Evolutionary conservation across 129 eudicot genomes (phyloP).

Genomic region (Chrysanthemum makinoi): DNA sequence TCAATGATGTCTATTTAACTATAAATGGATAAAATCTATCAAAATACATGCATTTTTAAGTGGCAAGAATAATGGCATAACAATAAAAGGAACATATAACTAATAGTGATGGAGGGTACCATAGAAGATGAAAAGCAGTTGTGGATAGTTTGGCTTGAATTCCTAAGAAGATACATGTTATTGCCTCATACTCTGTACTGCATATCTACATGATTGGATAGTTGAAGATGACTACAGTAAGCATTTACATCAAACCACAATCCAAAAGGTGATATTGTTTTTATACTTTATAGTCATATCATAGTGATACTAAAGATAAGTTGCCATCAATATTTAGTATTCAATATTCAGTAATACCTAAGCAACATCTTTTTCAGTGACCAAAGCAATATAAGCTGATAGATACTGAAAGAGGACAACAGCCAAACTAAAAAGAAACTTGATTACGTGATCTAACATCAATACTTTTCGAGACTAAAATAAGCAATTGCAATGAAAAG

Average conservation of each 20-base stretch:
- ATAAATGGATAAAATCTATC: no score
- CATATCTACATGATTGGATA: constrained; percentile 54
- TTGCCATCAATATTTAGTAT: no score
- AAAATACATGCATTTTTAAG: no score
- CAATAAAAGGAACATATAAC: not conserved
- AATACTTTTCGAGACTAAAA: no score
- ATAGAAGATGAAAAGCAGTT: constrained; percentile 55
- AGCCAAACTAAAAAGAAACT: constrained; percentile 59
- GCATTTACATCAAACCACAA: not conserved
- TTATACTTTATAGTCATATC: no score
- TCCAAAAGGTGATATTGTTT: no score
- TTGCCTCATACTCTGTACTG: constrained; percentile 58
- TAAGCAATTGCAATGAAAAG: no score
- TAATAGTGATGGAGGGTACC: no score
- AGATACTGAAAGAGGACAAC: constrained; percentile 76
- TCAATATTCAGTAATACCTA: constrained; percentile 39
- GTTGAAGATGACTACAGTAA: not conserved
- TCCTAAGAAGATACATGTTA: constrained; percentile 63
- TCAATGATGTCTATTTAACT: no score
- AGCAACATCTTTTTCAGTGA: constrained; percentile 48
- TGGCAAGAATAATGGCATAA: no score
- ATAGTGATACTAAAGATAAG: no score
- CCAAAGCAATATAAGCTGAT: constrained; percentile 72
- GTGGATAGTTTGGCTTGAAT: constrained; percentile 72
- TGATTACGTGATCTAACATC: constrained; percentile 14